Evolutionary conservation across 805 yeast genomes (phyloP), one percentile per base, ranked within the genome.

Genomic region (Zygotorulaspora chibaensis): DNA sequence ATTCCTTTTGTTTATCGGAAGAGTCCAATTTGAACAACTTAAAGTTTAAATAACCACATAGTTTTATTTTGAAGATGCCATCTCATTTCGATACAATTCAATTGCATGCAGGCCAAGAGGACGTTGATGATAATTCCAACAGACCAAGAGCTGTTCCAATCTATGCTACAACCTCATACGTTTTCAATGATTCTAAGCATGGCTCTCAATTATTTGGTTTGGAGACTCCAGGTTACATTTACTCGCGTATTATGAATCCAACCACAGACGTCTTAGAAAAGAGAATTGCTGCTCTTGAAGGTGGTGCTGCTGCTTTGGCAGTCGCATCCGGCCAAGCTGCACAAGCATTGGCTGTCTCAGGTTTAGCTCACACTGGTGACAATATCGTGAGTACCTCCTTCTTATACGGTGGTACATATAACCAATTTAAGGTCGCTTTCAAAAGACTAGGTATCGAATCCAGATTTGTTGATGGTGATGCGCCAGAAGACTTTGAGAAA

Each of bases 241-340:
- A 91, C 73, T 83, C 95, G 10, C 80, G 99, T 66, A 75, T 91
- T 56, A 83, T 80, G 79, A 91, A 91, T 72, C 99, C 99, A 52
- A 91, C 99, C 49, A 83, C 77, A 47, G 95, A 85, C 58, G 91
- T 86, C 20, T 85, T 91, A 52, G 99, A 91, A 70, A 80, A 86
- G 65, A 79, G 99, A 71, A 76, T 91, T 49, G 95, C 96, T 44
- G 95, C 95, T 42, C 77, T 91, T 50, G 99, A 91, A 70, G 84
- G 85, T 47, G 99, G 98, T 62, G 83, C 81, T 42, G 95, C 85
- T 48, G 98, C 96, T 3, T 70, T 91, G 45, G 95, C 96, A 6
- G 83, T 84, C 20, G 68, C 95, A 17, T 89, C 97, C n/a, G 99
- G 99, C 51, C 96, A 90, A 71, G 91, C 97, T 44, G 97, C 98